A percentile compares a stretch with the other conserved stretches of the same genome.
Evolutionary conservation across 1,139 yeast genomes (phyloP).

Genomic region (Debaryomycetaceae sp.): DNA sequence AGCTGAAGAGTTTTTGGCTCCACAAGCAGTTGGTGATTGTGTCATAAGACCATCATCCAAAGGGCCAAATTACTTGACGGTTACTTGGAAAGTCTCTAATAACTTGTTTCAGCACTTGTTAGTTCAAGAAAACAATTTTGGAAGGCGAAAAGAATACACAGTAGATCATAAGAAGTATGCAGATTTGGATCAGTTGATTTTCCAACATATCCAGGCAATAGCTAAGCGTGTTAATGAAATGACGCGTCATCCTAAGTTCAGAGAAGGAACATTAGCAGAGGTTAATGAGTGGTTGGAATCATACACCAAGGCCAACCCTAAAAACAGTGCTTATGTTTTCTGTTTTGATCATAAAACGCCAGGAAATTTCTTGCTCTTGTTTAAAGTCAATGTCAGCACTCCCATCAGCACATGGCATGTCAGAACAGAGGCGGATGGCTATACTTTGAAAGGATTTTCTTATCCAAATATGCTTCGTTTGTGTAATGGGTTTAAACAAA

Average conservation of each 20-base stretch:
- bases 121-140: slow-evolving; percentile 63
- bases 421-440: slow-evolving; percentile 83
- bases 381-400: slow-evolving; percentile 71
- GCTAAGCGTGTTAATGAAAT: slow-evolving; percentile 83
- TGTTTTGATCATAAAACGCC: slow-evolving; percentile 89
- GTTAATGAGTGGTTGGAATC: slow-evolving; percentile 86
- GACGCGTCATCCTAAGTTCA: slow-evolving; percentile 84
- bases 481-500: slow-evolving; percentile 89
- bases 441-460: slow-evolving; percentile 68
- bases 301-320: slow-evolving; percentile 87
- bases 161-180: slow-evolving; percentile 72
- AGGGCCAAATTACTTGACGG: slow-evolving; percentile 83
- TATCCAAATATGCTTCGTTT: slow-evolving; percentile 85
- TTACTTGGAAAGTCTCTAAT: slow-evolving; percentile 95
- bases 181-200: slow-evolving; percentile 91
- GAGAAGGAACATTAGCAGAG: slow-evolving; percentile 74
- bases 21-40: slow-evolving; percentile 85
- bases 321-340: slow-evolving; percentile 86
- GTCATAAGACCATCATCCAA: slow-evolving; percentile 93
- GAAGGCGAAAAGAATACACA: slow-evolving; percentile 57
- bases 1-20: slow-evolving; percentile 91
- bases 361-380: slow-evolving; percentile 84
- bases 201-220: slow-evolving; percentile 82
- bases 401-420: slow-evolving; percentile 87
- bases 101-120: slow-evolving; percentile 89